Evolutionary conservation across 768 basidiomycete genomes (phyloP).

Genomic region (Mycena indigotica): DNA sequence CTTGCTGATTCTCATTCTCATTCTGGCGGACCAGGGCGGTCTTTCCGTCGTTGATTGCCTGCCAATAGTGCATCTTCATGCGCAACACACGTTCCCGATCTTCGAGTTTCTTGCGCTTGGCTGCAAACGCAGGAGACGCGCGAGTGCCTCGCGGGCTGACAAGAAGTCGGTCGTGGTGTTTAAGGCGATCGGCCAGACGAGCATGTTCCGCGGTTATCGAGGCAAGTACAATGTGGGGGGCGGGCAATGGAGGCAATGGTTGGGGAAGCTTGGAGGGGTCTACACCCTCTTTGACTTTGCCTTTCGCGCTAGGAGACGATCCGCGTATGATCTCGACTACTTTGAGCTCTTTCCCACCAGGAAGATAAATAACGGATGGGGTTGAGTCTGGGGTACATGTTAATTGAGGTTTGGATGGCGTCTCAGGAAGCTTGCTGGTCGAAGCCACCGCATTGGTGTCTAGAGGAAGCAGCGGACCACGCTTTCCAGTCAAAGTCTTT

Average conservation of each 20-base stretch:
- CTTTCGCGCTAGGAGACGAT: background rate
- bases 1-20: background rate
- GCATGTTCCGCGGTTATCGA: conserved; percentile 5
- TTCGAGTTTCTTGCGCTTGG: conserved; percentile 2
- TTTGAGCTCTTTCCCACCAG: background rate
- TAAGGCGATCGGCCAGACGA: conserved; percentile 1
- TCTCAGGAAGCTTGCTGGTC: background rate
- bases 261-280: background rate
- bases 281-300: background rate
- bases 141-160: background rate
- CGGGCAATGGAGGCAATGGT: background rate
- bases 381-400: background rate
- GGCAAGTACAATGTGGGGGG: background rate
- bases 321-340: background rate
- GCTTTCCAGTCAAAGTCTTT: too few species aligned
- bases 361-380: background rate
- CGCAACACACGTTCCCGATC: background rate
- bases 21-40: background rate
- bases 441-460: background rate
- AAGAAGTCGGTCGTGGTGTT: conserved; percentile 9
- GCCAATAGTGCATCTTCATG: background rate
- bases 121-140: background rate
- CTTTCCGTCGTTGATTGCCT: background rate
- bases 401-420: background rate
- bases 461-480: background rate